Base-by-base conservation (phyloP, 2,329 filamentous ascomycete genomes). In the Metarhizium robertsii region DNA sequence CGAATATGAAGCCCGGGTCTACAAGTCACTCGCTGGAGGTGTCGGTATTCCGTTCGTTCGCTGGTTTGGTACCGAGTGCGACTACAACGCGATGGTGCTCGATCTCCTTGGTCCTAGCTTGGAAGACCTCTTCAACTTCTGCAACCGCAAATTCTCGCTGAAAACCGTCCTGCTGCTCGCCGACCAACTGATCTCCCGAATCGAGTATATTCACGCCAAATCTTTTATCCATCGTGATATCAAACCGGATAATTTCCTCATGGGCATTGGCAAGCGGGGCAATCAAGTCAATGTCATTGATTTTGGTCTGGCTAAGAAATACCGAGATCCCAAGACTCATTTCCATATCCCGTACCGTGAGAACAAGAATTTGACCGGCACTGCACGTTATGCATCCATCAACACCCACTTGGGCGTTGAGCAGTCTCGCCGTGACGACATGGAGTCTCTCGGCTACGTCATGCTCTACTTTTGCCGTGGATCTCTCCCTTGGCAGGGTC, bases 401-500 rank as follows among this genome's bases (percentile, higher is more conserved):
- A 99, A 99, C 80, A 99, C 94, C 59, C 94, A 99, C 71, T 78
- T 97, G 71, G 94, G 94, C 73, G 94, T 97, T 65, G 92, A 99
- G 77, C 94, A 99, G 83, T 97, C 92, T 67, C 92, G 94, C 63
- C 92, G 94, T 79, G 94, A 99, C 67, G 94, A 99, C 68, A 97
- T 99, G 92, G 94, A 99, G 75, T 96, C 92, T 58, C 83, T 99
- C 52, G 94, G 94, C 66, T 97, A 99, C 66, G 94, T 99, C 68
- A 97, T 99, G 92, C 88, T 99, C 61, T 99, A 99, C 83, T 99
- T 99, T 80, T 97, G 92, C 81, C 92, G 94, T 75, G 94, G 94
- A 61, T 96, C 92, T 61, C 90, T 99, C 56, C 94, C 94, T 59
- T 99, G 94, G 94, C 94, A 99, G 79, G 94, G 94, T 56, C 81